Base-by-base conservation (phyloP, 352 stramenopile genomes). In the Globisporangium nagaii region DNA sequence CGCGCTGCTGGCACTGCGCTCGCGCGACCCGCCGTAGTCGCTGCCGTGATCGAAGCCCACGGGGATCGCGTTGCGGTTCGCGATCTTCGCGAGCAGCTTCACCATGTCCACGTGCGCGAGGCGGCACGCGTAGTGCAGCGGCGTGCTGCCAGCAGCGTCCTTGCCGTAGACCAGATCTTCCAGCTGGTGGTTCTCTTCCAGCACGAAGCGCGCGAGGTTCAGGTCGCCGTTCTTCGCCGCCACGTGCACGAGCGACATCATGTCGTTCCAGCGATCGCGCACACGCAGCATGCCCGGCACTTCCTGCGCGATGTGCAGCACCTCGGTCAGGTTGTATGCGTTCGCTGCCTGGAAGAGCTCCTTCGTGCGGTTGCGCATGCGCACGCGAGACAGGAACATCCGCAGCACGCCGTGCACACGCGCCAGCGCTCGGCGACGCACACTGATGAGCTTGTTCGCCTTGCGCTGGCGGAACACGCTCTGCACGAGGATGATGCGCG, bases 201-300 rank as follows among this genome's bases (percentile, higher is more conserved):
- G 58, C 40, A 96, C 73, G 46, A 94, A 95, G 10, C 79, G 78
- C 24, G 80, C 81, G 19, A 95, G 60, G 50, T 90, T 94, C 39
- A 95, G 39, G 52, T 93, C 83, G 10, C 82, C 79, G 56, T 93
- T 95, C 58, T 90, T 90, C 2, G 84, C 85, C 0, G 86, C 88
- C n/a, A 92, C 83, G 68, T 96, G 88, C 25, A 96, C 77, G 13
- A 96, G 65, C 20, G 83, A 95, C 68, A 93, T 89, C 78, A 90
- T 85, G 31, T 93, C 74, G 58, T 86, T 70, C 24, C 66, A 61
- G 46, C 79, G 79, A 34, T 95, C 84, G 39, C 84, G 79, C 3
- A 93, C 79, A 11, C 84, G 79, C 10, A 93, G 50, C 78, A 90
- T 92, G 9, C 81, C 81, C 9, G 83, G 85, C 41, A 87, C 71